A percentile compares a stretch with the other conserved stretches of the same genome.
These are phyloP conservation scores for Spathaspora gorwiae DNA, from an alignment of 805 yeast species.

Conservation along the genomic window DNA sequence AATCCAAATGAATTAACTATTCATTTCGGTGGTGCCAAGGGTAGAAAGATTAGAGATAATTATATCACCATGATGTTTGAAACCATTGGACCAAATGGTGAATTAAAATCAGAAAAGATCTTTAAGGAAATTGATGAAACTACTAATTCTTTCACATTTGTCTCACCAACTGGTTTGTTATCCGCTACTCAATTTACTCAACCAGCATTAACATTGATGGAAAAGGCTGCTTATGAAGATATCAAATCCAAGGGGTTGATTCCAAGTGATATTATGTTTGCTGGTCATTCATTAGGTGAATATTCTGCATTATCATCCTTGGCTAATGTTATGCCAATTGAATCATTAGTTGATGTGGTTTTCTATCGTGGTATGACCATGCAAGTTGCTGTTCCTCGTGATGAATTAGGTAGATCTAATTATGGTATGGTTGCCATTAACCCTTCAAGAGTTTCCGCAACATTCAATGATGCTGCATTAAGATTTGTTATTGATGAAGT, in stretches of 20 bases:
- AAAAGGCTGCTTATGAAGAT: slow-evolving; percentile 97
- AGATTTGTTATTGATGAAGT: slow-evolving; percentile 92
- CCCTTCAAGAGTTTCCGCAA: slow-evolving; percentile 85
- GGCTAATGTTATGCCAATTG: slow-evolving; percentile 98
- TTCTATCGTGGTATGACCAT: slow-evolving; percentile 99
- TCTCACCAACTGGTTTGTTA: slow-evolving; percentile 88
- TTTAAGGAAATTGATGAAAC: slow-evolving; percentile 84
- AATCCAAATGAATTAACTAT: slow-evolving; percentile 94
- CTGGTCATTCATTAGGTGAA: slow-evolving; percentile 99
- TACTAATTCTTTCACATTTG: slow-evolving; percentile 83
- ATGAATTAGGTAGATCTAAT: slow-evolving; percentile 89
- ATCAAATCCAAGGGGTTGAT: slow-evolving; percentile 93
- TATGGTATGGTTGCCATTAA: slow-evolving; percentile 99
- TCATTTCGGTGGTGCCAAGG: slow-evolving; percentile 97
- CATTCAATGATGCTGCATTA: slow-evolving; percentile 90
- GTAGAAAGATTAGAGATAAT: slow-evolving; percentile 90
- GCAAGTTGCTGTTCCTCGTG: slow-evolving; percentile 99
- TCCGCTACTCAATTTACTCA: slow-evolving; percentile 99
- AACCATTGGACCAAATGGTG: slow-evolving; percentile 81
- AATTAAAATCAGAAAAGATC: slow-evolving; percentile 84
- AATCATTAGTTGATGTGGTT: slow-evolving; percentile 93
- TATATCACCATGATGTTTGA: slow-evolving; percentile 97
- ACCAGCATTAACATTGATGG: slow-evolving; percentile 99
- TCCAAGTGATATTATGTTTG: slow-evolving; percentile 89
- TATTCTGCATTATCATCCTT: slow-evolving; percentile 95